Conservation (phyloP, 1,284 basidiomycete species). For the Trichosporon ovoides region DNA sequence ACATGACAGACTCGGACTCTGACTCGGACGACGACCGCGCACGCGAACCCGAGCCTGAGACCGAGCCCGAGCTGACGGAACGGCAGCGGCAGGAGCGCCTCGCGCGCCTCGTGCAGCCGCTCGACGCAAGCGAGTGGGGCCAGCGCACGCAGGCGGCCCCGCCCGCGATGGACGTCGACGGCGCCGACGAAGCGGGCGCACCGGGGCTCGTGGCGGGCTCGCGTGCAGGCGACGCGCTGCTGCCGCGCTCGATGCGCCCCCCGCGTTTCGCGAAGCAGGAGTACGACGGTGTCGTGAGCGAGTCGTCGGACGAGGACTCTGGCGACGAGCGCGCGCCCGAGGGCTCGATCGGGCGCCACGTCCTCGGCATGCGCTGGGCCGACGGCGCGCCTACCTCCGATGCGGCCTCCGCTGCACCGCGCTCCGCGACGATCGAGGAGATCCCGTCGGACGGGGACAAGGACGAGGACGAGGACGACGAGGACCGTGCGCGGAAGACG, state of each 20-base stretch:
- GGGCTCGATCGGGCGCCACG: constrained; percentile 36
- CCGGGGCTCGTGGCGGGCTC: constrained; percentile 12
- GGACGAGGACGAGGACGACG: constrained; percentile 23
- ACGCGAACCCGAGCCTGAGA: constrained; percentile 4
- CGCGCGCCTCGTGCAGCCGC: constrained; percentile 45
- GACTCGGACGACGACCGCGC: constrained; percentile 30
- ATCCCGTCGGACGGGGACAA: constrained; percentile 23
- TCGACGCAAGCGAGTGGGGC: constrained; percentile 50
- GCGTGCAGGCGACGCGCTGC: constrained; percentile 35
- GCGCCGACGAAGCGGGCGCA: constrained; percentile 3
- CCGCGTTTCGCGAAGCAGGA: constrained; percentile 70
- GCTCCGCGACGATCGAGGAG: constrained; percentile 34
- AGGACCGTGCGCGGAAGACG: constrained; percentile 20
- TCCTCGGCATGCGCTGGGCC: constrained; percentile 38
- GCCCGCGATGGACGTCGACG: constrained; percentile 15
- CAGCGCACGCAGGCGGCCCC: constrained; percentile 3
- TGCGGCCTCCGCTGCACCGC: background rate
- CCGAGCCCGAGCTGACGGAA: constrained; percentile 26
- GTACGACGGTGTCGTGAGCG: constrained; percentile 66
- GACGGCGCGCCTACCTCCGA: constrained; percentile 7
- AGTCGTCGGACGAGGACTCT: constrained; percentile 75
- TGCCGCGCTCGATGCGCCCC: constrained; percentile 53
- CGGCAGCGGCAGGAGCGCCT: constrained; percentile 38
- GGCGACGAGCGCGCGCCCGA: constrained; percentile 43
- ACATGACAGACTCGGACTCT: constrained; percentile 32